Conservation (phyloP, 768 basidiomycete genomes). For the Auricularia sp. region DNA sequence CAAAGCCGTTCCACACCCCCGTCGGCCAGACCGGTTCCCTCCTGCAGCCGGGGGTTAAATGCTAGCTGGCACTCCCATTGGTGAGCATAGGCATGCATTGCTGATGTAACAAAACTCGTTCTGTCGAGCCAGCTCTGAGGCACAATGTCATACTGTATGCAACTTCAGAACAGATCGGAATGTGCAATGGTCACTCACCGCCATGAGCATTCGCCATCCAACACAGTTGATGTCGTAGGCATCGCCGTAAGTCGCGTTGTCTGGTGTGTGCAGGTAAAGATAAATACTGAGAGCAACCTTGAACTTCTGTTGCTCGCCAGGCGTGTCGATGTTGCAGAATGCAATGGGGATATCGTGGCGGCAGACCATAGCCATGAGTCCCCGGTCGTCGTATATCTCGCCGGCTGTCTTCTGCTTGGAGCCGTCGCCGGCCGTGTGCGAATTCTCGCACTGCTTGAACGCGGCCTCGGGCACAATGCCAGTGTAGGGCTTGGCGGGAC, state of each 20-base stretch:
- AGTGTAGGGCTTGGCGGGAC: too few species aligned
- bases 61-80: constrained; percentile 1
- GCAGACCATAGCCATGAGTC: constrained; percentile 30
- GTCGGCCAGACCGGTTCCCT: neutral
- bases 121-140: neutral
- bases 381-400: constrained; percentile 20
- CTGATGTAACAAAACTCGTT: neutral
- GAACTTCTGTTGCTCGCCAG: constrained; percentile 3
- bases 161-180: neutral
- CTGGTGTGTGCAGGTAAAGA: neutral
- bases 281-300: neutral
- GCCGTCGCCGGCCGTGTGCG: neutral
- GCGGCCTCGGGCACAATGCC: constrained; percentile 22
- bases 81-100: constrained; percentile 4
- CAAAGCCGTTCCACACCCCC: neutral
- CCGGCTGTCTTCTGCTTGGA: neutral
- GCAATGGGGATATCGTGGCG: constrained; percentile 24
- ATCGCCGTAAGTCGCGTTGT: neutral
- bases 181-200: neutral
- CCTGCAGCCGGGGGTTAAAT: neutral
- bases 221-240: neutral
- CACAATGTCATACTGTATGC: neutral
- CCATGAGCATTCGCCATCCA: too few species aligned
- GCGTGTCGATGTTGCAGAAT: constrained; percentile 4
- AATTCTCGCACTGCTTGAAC: neutral